phyloP scores from a whole-genome alignment of 2,329 filamentous ascomycete genomes.

The Didymella keratinophila region DNA sequence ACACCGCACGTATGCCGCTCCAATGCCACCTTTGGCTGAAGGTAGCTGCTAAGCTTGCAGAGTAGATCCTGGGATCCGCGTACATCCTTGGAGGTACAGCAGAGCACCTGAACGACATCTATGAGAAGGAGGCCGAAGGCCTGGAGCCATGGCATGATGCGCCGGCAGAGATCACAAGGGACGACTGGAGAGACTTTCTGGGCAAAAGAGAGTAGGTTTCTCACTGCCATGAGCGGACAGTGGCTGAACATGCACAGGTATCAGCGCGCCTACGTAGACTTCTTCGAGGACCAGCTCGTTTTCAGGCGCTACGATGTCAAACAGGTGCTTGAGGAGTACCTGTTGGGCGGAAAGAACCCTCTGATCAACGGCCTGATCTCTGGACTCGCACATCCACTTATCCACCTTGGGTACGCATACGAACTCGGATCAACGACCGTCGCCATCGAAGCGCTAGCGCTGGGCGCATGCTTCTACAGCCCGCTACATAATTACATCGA shows the following conservation, averaged over 20 bases:
- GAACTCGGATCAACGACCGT: conserved; percentile 86
- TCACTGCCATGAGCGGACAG: background rate
- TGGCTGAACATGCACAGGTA: conserved; percentile 60
- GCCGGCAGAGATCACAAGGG: conserved; percentile 79
- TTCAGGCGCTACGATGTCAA: conserved; percentile 84
- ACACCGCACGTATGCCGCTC: conserved; percentile 69
- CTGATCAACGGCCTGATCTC: conserved; percentile 81
- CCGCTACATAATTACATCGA: conserved; percentile 71
- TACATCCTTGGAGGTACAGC: conserved; percentile 82
- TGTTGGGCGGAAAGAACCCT: conserved; percentile 77
- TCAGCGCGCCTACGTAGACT: conserved; percentile 91
- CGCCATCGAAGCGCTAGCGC: conserved; percentile 84
- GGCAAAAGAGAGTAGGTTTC: conserved; percentile 69
- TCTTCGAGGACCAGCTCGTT: conserved; percentile 91
- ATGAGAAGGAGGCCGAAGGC: conserved; percentile 75
- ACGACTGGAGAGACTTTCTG: conserved; percentile 87
- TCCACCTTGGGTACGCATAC: conserved; percentile 92
- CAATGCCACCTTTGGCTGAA: conserved; percentile 26
- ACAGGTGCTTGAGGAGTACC: conserved; percentile 74
- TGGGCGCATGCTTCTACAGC: conserved; percentile 68
- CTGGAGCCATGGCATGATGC: conserved; percentile 85
- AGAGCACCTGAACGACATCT: conserved; percentile 78
- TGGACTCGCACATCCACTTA: conserved; percentile 87
- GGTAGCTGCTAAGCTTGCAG: conserved; percentile 41
- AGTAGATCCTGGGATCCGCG: conserved; percentile 76